A percentile compares a stretch with the other conserved stretches of the same genome.
Conservation (phyloP, 2,329 filamentous ascomycete genomes). For the Pseudonectria buxi region DNA sequence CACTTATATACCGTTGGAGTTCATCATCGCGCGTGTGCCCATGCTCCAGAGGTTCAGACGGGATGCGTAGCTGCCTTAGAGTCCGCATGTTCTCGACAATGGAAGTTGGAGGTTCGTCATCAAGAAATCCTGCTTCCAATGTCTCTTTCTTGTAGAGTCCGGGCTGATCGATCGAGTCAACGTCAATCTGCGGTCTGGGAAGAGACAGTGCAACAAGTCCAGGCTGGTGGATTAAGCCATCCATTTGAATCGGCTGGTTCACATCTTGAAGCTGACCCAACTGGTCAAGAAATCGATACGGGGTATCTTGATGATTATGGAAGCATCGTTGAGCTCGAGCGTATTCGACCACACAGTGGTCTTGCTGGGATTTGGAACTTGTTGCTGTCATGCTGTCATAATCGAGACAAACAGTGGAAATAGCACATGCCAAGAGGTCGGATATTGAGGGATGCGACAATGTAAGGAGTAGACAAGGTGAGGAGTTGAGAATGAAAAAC, state of each 20-base stretch:
- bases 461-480: too few relatives aligned
- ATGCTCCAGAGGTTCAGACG: constrained; percentile 19
- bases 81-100: constrained; percentile 1
- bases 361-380: neutral
- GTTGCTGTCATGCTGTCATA: neutral
- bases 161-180: constrained; percentile 3
- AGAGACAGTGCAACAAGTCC: constrained; percentile 11
- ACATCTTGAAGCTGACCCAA: constrained; percentile 13
- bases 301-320: constrained; percentile 13
- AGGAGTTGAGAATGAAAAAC: too few relatives aligned
- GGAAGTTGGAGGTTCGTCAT: neutral
- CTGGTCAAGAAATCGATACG: constrained; percentile 23
- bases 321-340: constrained; percentile 23
- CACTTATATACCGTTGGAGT: constrained; percentile 12
- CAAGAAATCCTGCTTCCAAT: neutral
- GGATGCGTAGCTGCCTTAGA: constrained; percentile 10
- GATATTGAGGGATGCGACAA: too few relatives aligned
- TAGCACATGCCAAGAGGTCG: too few relatives aligned
- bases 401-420: too few relatives aligned
- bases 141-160: neutral
- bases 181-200: constrained; percentile 7
- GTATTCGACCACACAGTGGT: constrained; percentile 18
- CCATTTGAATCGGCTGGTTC: constrained; percentile 1
- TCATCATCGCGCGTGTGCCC: constrained; percentile 17
- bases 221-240: constrained; percentile 17